phyloP scores from a whole-genome alignment of 1,139 yeast genomes.

The Diutina mesorugosa region DNA sequence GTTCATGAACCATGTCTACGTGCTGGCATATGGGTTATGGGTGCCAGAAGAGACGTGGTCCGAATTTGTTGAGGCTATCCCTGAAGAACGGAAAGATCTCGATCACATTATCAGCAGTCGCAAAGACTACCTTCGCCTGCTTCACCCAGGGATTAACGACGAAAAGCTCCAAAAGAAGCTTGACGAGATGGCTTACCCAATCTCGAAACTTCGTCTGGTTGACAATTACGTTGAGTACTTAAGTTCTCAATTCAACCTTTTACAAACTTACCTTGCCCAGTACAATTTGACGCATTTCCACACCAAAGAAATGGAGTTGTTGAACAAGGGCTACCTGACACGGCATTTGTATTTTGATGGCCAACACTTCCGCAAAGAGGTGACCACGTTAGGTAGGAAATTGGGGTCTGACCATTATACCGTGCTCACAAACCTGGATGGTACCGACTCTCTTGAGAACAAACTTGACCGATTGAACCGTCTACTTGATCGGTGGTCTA shows the following conservation, averaged over 20 bases:
- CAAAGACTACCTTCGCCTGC: not conserved
- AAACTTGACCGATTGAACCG: not conserved
- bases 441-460: not conserved
- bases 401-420: not conserved
- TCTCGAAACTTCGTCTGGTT: not conserved
- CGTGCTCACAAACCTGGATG: not conserved
- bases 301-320: not conserved
- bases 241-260: not conserved
- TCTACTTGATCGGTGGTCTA: not conserved
- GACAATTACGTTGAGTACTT: not conserved
- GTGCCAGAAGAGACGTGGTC: slow-evolving; percentile 4
- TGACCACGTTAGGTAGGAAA: not conserved
- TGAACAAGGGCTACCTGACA: not conserved
- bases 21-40: slow-evolving; percentile 19
- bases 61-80: not conserved
- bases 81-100: not conserved
- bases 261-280: not conserved
- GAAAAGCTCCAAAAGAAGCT: not conserved
- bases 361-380: not conserved
- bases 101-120: not conserved
- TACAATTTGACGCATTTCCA: not conserved
- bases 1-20: slow-evolving; percentile 7
- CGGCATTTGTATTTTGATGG: not conserved
- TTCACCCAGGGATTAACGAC: not conserved
- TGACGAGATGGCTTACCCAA: not conserved